Base-by-base conservation (phyloP, 306 rosid genomes). In the Carpinus fangiana region DNA sequence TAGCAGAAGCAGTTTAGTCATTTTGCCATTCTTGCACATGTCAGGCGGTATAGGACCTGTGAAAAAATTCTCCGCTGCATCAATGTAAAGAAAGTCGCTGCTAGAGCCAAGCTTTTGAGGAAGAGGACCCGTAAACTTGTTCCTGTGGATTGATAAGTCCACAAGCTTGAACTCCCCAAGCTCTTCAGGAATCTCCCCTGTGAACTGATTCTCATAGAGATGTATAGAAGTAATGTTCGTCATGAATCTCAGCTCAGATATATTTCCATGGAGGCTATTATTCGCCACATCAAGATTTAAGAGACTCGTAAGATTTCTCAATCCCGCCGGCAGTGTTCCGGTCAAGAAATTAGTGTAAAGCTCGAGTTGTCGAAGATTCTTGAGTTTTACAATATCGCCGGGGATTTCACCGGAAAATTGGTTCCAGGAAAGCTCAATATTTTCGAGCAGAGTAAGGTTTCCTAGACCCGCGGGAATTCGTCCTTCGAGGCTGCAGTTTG, bases 21-120 rank as follows among this genome's bases (percentile, higher is more conserved):
- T 83, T 23, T 7, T 75, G 43, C 84, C 88, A 76, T 87, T 88
- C 76, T 80, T 90, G 86, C 98, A 94, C 97, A 94, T 84, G 50
- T 80, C 83, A 59, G 97, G 88, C 6, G 96, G 98, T 51, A 94
- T 89, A 52, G 88, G 80, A 53, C 98, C 98, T 0, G 87, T 76
- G 50, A 94, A 80, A 12, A 68, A 90, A 69, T 94, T 94, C 80
- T 94, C 97, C 3, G 98, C 87, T 50, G 88, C 90, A 78, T 94
- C 98, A 68, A 94, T 79, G 89, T n/a, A 90, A 1, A 26, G 0
- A 81, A 94, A 72, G 36, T 87, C 92, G 4, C 1, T 21, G 77
- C 74, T 81, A 2, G 97, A 90, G 61, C 98, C 96, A 53, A 94
- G 87, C 76, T 81, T 89, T 56, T 88, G 94, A 38, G 97, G 97